Conservation (phyloP, 176 grass and related monocot species). For the Neostapfia colusana region DNA sequence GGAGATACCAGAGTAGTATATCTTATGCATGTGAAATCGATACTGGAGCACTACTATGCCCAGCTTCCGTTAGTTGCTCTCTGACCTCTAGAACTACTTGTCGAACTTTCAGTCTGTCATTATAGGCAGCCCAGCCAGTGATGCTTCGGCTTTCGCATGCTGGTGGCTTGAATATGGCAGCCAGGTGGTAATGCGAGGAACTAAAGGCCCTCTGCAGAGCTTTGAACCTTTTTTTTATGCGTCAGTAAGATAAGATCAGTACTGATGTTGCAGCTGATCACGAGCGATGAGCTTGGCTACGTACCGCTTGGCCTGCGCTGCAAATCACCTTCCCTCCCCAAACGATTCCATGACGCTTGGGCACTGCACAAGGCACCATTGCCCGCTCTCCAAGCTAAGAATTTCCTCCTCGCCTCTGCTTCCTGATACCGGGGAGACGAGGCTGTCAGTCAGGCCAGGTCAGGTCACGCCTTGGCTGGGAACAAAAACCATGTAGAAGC, state of each 20-base stretch:
- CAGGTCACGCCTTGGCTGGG: too few species aligned
- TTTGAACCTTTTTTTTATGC: background rate
- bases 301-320: background rate
- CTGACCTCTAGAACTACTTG: background rate
- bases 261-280: background rate
- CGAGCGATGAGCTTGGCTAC: background rate
- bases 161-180: background rate
- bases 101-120: background rate
- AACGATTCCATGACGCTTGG: too few species aligned
- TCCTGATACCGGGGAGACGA: too few species aligned
- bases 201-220: background rate
- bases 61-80: background rate
- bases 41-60: background rate
- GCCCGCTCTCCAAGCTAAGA: too few species aligned
- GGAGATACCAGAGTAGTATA: too few species aligned
- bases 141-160: background rate
- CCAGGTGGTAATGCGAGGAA: background rate
- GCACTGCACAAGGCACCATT: too few species aligned
- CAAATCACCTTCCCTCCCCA: too few species aligned
- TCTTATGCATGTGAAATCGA: background rate
- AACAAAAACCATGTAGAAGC: too few species aligned
- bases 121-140: background rate
- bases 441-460: too few species aligned
- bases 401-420: too few species aligned
- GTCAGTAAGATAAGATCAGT: background rate